Evolutionary conservation across 345 rosid species (phyloP).

Genomic region (Gossypium herbaceum): DNA sequence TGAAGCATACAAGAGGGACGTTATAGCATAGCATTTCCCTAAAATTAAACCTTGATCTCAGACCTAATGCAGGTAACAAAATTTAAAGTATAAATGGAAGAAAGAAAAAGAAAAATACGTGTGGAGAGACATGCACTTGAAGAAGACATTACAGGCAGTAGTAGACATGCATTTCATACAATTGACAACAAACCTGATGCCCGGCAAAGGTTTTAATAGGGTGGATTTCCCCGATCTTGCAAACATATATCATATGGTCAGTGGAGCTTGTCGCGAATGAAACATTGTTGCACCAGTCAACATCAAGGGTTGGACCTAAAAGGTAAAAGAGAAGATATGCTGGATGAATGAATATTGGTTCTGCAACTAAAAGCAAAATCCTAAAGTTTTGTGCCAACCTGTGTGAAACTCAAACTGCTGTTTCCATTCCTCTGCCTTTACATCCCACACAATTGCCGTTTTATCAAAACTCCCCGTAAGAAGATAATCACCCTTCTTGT

Average conservation of each 20-base stretch:
- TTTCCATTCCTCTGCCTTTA: conserved; percentile 84
- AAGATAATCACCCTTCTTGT: conserved; percentile 97
- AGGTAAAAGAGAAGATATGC: background rate
- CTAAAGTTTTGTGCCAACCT: conserved; percentile 36
- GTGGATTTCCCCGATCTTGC: conserved; percentile 82
- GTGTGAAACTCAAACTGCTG: conserved; percentile 93
- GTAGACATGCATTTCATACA: background rate
- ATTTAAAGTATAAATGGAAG: background rate
- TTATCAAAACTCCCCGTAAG: conserved; percentile 95
- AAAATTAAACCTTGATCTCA: background rate
- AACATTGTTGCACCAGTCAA: conserved; percentile 94
- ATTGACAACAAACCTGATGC: conserved; percentile 62
- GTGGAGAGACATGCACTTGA: background rate
- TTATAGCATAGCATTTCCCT: background rate
- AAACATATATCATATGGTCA: conserved; percentile 82
- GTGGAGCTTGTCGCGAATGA: conserved; percentile 98
- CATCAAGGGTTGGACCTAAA: conserved; percentile 93
- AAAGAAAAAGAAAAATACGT: background rate
- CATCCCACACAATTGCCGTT: conserved; percentile 99
- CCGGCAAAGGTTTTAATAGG: conserved; percentile 80
- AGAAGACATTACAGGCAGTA: background rate
- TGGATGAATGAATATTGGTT: background rate
- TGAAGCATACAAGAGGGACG: background rate
- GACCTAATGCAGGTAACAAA: background rate
- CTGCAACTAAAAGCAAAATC: background rate